phyloP scores from a whole-genome alignment of 2,329 filamentous ascomycete species.

The Nannizziopsis barbatae region DNA sequence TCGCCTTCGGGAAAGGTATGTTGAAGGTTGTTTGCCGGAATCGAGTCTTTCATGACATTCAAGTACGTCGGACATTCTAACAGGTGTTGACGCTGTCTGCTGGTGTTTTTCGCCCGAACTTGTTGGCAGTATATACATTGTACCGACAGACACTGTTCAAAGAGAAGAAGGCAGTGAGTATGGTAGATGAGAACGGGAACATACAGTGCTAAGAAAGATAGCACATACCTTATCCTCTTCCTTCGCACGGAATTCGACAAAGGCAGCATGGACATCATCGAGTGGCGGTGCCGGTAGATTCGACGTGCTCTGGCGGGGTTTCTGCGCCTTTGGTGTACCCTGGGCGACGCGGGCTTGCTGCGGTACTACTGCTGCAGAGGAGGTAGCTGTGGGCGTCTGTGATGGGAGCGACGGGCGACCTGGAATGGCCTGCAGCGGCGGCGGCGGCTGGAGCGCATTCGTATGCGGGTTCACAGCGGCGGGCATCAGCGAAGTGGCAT shows the following conservation, averaged over 20 bases:
- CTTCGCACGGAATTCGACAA: slow-evolving; percentile 39
- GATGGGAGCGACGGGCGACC: slow-evolving; percentile 33
- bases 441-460: slow-evolving; percentile 34
- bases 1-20: slow-evolving; percentile 42
- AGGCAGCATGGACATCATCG: slow-evolving; percentile 40
- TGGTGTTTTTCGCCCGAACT: slow-evolving; percentile 42
- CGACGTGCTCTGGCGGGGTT: slow-evolving; percentile 27
- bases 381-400: slow-evolving; percentile 25
- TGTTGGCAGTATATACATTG: slow-evolving; percentile 43
- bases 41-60: slow-evolving; percentile 43
- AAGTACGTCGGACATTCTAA: slow-evolving; percentile 41
- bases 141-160: slow-evolving; percentile 36
- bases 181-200: background rate
- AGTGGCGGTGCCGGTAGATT: slow-evolving; percentile 38
- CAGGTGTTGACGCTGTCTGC: slow-evolving; percentile 39
- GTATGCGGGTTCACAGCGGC: slow-evolving; percentile 36
- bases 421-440: slow-evolving; percentile 31
- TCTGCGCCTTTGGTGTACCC: slow-evolving; percentile 28
- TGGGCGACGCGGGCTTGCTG: slow-evolving; percentile 25
- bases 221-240: slow-evolving; percentile 36
- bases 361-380: slow-evolving; percentile 22
- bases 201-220: too few relatives aligned
- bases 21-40: slow-evolving; percentile 41
- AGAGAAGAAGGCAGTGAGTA: slow-evolving; percentile 3
- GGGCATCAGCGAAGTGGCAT: slow-evolving; percentile 35